A percentile compares a stretch with the other conserved stretches of the same genome.
These are phyloP conservation scores for Lichtheimia corymbifera DNA, from an alignment of 371 early-diverging fungal genomes.

Conservation along the genomic window DNA sequence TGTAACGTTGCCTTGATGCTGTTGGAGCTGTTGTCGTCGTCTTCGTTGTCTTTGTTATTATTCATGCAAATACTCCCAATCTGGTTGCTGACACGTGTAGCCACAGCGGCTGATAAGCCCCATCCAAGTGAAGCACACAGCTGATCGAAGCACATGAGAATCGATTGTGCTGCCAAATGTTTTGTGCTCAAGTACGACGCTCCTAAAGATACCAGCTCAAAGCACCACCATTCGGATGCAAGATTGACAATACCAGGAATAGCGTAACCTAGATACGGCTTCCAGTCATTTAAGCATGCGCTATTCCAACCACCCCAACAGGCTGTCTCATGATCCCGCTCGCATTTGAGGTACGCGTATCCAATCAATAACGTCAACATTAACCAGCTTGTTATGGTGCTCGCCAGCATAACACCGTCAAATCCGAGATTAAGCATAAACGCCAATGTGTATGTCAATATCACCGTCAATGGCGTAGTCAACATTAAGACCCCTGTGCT, in stretches of 20 bases:
- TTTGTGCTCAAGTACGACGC: slow-evolving; percentile 61
- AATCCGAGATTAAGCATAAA: slow-evolving; percentile 62
- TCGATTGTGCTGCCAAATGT: slow-evolving; percentile 76
- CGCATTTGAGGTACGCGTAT: slow-evolving; percentile 64
- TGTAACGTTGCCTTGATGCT: not conserved
- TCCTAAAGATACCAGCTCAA: slow-evolving; percentile 67
- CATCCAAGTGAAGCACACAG: slow-evolving; percentile 63
- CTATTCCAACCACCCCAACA: slow-evolving; percentile 79
- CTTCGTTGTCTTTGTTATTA: no score
- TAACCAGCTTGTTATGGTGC: slow-evolving; percentile 64
- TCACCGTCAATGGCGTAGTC: slow-evolving; percentile 67
- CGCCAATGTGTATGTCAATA: slow-evolving; percentile 66
- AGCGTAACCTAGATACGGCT: slow-evolving; percentile 63
- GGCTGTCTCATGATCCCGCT: slow-evolving; percentile 4
- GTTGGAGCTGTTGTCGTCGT: not conserved
- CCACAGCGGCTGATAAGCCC: slow-evolving; percentile 66
- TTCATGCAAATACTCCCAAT: slow-evolving; percentile 38
- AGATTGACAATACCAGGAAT: slow-evolving; percentile 46
- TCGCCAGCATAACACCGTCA: slow-evolving; percentile 77
- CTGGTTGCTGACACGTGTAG: slow-evolving; percentile 73
- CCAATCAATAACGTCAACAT: slow-evolving; percentile 50
- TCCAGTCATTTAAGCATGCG: slow-evolving; percentile 50
- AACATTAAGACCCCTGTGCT: slow-evolving; percentile 62
- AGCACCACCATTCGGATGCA: slow-evolving; percentile 64
- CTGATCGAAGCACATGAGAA: slow-evolving; percentile 65